Base-by-base conservation (phyloP, 2,329 filamentous ascomycete species). In the Hymenoscyphus repandus region DNA sequence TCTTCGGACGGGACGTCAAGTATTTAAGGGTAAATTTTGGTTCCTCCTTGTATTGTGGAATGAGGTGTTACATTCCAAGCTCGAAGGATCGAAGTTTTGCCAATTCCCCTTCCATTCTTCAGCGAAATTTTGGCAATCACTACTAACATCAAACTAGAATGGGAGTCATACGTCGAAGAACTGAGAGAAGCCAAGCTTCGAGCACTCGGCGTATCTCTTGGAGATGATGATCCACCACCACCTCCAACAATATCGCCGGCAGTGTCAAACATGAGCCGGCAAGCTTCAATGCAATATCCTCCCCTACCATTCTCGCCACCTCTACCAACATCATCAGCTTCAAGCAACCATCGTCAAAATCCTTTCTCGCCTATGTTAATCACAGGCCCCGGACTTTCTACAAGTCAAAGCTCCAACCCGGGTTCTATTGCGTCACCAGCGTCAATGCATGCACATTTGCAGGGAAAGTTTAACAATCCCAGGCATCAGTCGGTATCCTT, bases 121-220 rank as follows among this genome's bases (percentile, higher is more conserved):
- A 15, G n/a, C 18, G 38, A 12, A 5, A 17, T 17, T 4, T 6
- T 41, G 45, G 34, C 20, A 7, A 39, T 37, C 34, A 49, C 27
- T n/a, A 42, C 22, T 17, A 47, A 47, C 49, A 50, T 48, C 56
- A 31, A 50, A 46, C 38, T 49, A 63, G 62, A 80, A 61, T 88
- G 85, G 85, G 86, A 89, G 63, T 75, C 82, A 22, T 96, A 97
- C 68, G 86, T 91, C 52, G 80, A 86, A 49, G 85, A 86, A 58
- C 74, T 97, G 33, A 83, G 88, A 59, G 93, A 99, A 71, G 90
- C 92, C 54, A 99, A 96, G 71, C 76, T 99, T 47, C 84, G 90
- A 54, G 91, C 92, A 45, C 77, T 99, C 49, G 93, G 93, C 57
- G 93, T 97, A 11, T 90, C 83, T 15, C 77, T 88, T 54, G 88